A percentile compares a stretch with the other conserved stretches of the same genome.
These are phyloP conservation scores for Heterobasidion annosum DNA, from an alignment of 1,284 basidiomycete species.

Conservation along the genomic window DNA sequence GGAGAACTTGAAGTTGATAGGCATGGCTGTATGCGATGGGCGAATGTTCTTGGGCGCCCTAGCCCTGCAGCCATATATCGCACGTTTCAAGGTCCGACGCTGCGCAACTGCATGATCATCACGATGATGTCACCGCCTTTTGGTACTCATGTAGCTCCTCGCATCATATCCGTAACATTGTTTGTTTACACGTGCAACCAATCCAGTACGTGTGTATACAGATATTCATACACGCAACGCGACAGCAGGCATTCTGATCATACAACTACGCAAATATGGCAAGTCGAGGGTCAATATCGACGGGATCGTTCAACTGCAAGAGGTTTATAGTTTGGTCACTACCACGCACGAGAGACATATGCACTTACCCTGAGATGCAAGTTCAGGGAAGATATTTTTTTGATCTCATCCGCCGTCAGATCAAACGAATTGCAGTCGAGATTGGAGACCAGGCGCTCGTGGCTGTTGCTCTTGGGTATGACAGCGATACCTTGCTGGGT, in stretches of 20 bases:
- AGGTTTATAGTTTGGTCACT: slow-evolving; percentile 1
- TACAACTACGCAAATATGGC: slow-evolving; percentile 46
- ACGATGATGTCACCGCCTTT: no score
- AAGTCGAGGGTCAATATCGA: slow-evolving; percentile 51
- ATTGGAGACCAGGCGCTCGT: slow-evolving; percentile 50
- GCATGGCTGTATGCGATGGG: slow-evolving; percentile 23
- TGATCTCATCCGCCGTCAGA: slow-evolving; percentile 50
- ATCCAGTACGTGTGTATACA: no score
- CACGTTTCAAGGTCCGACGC: no score
- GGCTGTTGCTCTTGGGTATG: slow-evolving; percentile 66
- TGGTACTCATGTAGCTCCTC: no score
- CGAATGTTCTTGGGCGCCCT: no score
- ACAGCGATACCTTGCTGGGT: slow-evolving; percentile 71
- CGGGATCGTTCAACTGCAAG: slow-evolving; percentile 60
- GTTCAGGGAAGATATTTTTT: slow-evolving; percentile 55
- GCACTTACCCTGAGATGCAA: slow-evolving; percentile 46
- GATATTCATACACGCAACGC: neutral
- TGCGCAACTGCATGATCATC: no score
- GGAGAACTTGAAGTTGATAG: slow-evolving; percentile 44
- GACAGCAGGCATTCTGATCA: neutral
- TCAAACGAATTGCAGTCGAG: slow-evolving; percentile 48
- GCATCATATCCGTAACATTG: no score
- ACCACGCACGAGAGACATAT: neutral
- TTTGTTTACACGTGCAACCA: no score
- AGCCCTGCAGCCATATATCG: neutral